Base-by-base conservation (phyloP, 768 basidiomycete genomes). In the Suillus discolor region DNA sequence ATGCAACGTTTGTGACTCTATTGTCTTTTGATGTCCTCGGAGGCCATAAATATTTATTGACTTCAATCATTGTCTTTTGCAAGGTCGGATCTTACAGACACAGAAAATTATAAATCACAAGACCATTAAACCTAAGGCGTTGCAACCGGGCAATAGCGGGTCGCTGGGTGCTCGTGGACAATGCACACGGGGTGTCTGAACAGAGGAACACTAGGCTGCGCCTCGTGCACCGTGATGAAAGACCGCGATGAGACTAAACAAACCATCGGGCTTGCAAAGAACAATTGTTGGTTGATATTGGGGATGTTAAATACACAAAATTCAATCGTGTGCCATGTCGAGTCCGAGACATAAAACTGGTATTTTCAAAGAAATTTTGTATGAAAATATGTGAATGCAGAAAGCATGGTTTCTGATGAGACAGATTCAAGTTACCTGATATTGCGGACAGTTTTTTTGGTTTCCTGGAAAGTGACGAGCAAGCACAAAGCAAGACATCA, bases 161-260 rank as follows among this genome's bases (percentile, higher is more conserved):
- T 31, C 28, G 53, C 20, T 55, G 53, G 11, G 31, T 34, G 18
- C 20, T 34, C 53, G 28, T 54, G 28, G 49, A 31, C 15, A 54
- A 54, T 18, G 11, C 53, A 54, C 6, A 53, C 11, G 28, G 18
- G 2, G 51, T 16, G 31, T 53, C 51, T 25, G 51, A 53, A 31
- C 11, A 18, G 57, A 60, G 59, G 39, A 60, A 42, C 25, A 28
- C 59, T 28, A 12, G 18, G 59, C 59, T 6, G 23, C 9, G 13
- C 28, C 54, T 55, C 59, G 59, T 42, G 59, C 7, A 42, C 3
- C 39, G 20, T 42, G 41, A 42, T 60, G 12, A 20, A 60, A 60
- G 59, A 31, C 59, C 39, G 59, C 59, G 59, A 60, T n/a, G 34
- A n/a, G 31, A 34, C 53, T 11, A 28, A 55, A 55, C 54, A 55